A percentile compares a stretch with the other conserved stretches of the same genome.
Conservation (phyloP, 805 yeast genomes). For the Saccharomycopsis vini region DNA sequence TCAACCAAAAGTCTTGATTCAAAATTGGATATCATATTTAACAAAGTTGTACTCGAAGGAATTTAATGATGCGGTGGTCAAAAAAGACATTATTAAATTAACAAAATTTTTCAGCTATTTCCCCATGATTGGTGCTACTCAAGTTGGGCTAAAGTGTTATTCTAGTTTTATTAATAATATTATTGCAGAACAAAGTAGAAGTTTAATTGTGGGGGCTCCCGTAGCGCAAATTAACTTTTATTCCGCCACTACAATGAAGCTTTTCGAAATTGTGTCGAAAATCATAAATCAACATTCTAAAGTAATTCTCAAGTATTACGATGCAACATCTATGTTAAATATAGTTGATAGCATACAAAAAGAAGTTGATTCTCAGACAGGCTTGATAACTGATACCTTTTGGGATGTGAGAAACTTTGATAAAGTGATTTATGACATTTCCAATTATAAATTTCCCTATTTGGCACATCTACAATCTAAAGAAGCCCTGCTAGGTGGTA, state of each 20-base stretch:
- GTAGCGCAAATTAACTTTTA: slow-evolving; percentile 41
- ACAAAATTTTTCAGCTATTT: slow-evolving; percentile 79
- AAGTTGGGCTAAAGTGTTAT: slow-evolving; percentile 68
- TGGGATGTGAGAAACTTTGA: slow-evolving; percentile 62
- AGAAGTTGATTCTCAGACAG: slow-evolving; percentile 91
- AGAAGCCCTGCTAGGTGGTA: slow-evolving; percentile 14
- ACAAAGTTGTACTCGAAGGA: slow-evolving; percentile 47
- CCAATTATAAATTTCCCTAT: slow-evolving; percentile 44
- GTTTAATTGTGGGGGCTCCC: slow-evolving; percentile 41
- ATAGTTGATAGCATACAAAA: slow-evolving; percentile 69
- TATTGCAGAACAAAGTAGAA: slow-evolving; percentile 69
- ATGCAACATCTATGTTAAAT: slow-evolving; percentile 46
- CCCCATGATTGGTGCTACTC: slow-evolving; percentile 71
- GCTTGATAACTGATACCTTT: slow-evolving; percentile 78
- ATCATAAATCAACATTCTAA: slow-evolving; percentile 83
- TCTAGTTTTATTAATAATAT: slow-evolving; percentile 81
- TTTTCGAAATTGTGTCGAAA: slow-evolving; percentile 77
- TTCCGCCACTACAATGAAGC: slow-evolving; percentile 50
- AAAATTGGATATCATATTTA: slow-evolving; percentile 51
- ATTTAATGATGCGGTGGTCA: slow-evolving; percentile 62
- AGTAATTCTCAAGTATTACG: slow-evolving; percentile 68
- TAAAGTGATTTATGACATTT: slow-evolving; percentile 45
- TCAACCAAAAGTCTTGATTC: slow-evolving; percentile 50
- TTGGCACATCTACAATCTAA: slow-evolving; percentile 18
- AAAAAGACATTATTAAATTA: slow-evolving; percentile 56